These are phyloP conservation scores for Collybiopsis luxurians DNA, from an alignment of 768 basidiomycete genomes.

Conservation along the genomic window DNA sequence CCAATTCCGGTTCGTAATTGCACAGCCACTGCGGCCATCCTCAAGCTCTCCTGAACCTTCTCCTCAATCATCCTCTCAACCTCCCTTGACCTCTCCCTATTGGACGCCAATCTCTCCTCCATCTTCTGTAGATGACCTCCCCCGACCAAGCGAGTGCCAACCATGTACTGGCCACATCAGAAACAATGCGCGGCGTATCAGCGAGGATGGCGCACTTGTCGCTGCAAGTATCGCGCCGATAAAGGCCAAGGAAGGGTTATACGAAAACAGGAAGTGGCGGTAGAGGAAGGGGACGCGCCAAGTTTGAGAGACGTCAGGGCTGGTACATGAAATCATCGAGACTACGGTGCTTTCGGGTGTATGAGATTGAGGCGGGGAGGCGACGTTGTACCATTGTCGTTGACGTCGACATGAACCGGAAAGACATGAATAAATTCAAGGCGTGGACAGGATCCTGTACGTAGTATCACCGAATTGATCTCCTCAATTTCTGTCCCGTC, in stretches of 20 bases:
- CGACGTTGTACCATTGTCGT: too few relatives aligned
- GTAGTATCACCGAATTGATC: conserved; percentile 41
- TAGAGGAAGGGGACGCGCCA: conserved; percentile 42
- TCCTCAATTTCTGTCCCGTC: conserved; percentile 36
- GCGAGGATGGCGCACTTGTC: conserved; percentile 32
- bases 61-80: conserved; percentile 13
- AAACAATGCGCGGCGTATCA: conserved; percentile 46
- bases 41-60: not conserved
- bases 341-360: not conserved
- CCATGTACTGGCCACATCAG: conserved; percentile 50
- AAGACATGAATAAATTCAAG: conserved; percentile 29
- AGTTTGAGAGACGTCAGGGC: not conserved
- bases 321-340: not conserved
- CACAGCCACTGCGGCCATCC: not conserved
- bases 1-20: too few relatives aligned
- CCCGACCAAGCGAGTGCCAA: conserved; percentile 40
- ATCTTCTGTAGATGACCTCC: conserved; percentile 30
- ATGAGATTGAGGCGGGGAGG: too few relatives aligned
- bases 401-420: not conserved
- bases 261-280: conserved; percentile 42
- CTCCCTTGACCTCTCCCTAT: conserved; percentile 28
- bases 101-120: conserved; percentile 33
- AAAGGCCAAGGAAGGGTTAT: conserved; percentile 46
- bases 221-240: too few relatives aligned
- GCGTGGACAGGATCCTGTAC: too few relatives aligned